A percentile compares a stretch with the other conserved stretches of the same genome.
Evolutionary conservation across 2,329 filamentous ascomycete genomes (phyloP).

Genomic region (Anthostomella pinea): DNA sequence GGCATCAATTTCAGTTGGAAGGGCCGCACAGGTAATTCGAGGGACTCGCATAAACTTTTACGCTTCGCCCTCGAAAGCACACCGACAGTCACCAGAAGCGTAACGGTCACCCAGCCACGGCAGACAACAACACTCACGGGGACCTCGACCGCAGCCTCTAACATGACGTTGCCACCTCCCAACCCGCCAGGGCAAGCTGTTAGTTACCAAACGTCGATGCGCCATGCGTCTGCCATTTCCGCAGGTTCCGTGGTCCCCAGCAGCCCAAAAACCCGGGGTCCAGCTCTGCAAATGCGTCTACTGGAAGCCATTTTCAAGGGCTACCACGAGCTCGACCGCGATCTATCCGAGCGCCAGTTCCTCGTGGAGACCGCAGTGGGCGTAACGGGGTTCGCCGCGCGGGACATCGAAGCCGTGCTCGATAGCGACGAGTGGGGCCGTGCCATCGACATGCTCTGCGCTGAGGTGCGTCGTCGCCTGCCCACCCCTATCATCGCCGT

Average conservation of each 20-base stretch:
- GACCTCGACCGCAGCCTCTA: neutral
- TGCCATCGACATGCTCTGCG: conserved; percentile 24
- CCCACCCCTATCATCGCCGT: conserved; percentile 58
- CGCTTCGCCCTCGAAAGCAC: conserved; percentile 36
- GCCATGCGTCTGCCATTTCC: conserved; percentile 12
- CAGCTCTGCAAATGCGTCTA: conserved; percentile 37
- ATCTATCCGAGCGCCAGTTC: conserved; percentile 35
- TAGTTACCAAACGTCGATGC: neutral
- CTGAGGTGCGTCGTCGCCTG: conserved; percentile 20
- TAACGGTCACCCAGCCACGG: conserved; percentile 7
- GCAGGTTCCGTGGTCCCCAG: conserved; percentile 10
- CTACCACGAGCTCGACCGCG: conserved; percentile 40
- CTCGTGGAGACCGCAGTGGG: conserved; percentile 10
- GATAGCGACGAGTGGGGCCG: conserved; percentile 35
- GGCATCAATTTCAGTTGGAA: conserved; percentile 40
- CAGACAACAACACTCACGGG: conserved; percentile 7
- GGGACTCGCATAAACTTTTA: conserved; percentile 46
- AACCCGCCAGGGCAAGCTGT: no score
- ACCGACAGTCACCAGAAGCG: conserved; percentile 27
- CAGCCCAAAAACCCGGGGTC: conserved; percentile 19
- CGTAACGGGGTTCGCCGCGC: conserved; percentile 14
- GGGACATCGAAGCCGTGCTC: conserved; percentile 14
- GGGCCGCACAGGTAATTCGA: conserved; percentile 43
- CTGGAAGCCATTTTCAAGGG: conserved; percentile 41
- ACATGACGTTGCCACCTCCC: neutral